phyloP scores from a whole-genome alignment of 768 basidiomycete genomes.

The Krasilnikovozyma curviuscula region DNA sequence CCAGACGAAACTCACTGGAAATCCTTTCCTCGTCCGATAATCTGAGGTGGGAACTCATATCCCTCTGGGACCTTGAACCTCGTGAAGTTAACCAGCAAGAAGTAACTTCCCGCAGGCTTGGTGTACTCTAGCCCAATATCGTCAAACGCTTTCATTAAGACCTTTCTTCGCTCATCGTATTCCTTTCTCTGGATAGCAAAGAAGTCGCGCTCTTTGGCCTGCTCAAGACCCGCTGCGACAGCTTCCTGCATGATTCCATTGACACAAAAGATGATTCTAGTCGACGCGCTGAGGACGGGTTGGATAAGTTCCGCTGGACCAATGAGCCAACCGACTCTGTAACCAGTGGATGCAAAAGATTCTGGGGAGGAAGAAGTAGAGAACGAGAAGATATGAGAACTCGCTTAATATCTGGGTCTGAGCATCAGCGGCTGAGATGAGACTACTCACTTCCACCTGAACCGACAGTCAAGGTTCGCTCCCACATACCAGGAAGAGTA shows the following conservation, averaged over 20 bases:
- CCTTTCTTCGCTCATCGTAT: conserved; percentile 56
- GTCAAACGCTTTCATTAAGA: conserved; percentile 67
- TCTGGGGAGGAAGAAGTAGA: conserved; percentile 33
- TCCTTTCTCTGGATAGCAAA: conserved; percentile 56
- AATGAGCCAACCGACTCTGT: conserved; percentile 83
- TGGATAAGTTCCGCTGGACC: conserved; percentile 62
- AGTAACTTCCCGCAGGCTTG: conserved; percentile 76
- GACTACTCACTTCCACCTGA: conserved; percentile 69
- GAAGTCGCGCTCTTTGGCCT: conserved; percentile 49
- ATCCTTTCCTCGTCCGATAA: conserved; percentile 64
- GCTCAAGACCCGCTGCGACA: conserved; percentile 69
- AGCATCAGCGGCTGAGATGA: no score
- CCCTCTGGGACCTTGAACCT: conserved; percentile 54
- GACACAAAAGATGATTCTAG: conserved; percentile 78
- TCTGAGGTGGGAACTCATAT: conserved; percentile 57
- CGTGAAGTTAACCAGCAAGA: conserved; percentile 40
- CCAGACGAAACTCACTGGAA: conserved; percentile 41
- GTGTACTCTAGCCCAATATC: conserved; percentile 65
- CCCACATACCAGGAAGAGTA: conserved; percentile 94
- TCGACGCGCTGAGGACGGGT: conserved; percentile 60
- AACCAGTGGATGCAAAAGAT: conserved; percentile 90
- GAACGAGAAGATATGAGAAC: background rate
- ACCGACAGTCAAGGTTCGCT: conserved; percentile 83
- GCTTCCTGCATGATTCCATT: conserved; percentile 73
- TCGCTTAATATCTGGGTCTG: background rate